These are phyloP conservation scores for Trichoderma sp. DNA, from an alignment of 2,329 filamentous ascomycete species.

Conservation along the genomic window DNA sequence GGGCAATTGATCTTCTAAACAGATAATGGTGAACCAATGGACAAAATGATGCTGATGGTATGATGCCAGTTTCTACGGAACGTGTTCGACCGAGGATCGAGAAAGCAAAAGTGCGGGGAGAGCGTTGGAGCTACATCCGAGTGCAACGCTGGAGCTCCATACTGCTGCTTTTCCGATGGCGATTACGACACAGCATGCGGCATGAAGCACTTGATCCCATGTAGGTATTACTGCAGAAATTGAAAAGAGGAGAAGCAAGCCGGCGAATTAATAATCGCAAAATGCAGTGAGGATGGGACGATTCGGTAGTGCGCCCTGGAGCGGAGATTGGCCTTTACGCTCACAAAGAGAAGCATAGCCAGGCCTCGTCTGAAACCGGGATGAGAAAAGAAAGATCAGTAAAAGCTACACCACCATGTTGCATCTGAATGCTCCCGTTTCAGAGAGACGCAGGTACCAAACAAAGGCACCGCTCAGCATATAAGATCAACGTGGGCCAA, in stretches of 20 bases:
- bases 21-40: not conserved
- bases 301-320: not conserved
- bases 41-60: not conserved
- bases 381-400: not conserved
- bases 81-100: not conserved
- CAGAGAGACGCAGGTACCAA: slow-evolving; percentile 2
- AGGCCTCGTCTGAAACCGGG: not conserved
- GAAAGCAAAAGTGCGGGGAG: not conserved
- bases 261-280: slow-evolving; percentile 2
- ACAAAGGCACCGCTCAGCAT: not conserved
- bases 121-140: not conserved
- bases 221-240: not conserved
- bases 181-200: not conserved
- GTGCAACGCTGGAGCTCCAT: not conserved
- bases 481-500: not conserved
- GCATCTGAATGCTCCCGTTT: not conserved
- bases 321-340: not conserved
- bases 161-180: not conserved
- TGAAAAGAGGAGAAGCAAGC: not conserved
- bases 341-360: not conserved
- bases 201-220: not conserved
- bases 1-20: not conserved
- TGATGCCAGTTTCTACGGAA: not conserved
- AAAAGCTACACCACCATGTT: not conserved
- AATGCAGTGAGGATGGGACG: not conserved